Base-by-base conservation (phyloP, 305 asterid species). In the Fraxinus angustifolia region DNA sequence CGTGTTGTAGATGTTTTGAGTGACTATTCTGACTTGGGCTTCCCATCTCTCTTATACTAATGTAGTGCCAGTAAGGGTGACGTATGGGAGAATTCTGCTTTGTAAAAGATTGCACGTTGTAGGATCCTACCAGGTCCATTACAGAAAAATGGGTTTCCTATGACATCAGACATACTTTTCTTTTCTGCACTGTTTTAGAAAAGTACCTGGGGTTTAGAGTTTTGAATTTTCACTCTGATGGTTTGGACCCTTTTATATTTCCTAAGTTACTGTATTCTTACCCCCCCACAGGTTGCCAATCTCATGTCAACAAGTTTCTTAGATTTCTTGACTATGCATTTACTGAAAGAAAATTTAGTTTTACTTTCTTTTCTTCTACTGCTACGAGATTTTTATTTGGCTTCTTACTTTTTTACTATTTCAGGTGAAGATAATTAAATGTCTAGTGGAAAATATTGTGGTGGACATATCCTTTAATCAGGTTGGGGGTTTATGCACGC, bases 401-500 rank as follows among this genome's bases (percentile, higher is more conserved):
- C 81, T 35, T 82, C 78, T 62, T 78, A 76, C 21, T 42, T 4
- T 80, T 85, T 80, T 79, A 50, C 45, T 83, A 33, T 82, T 84
- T 84, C 91, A 95, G 98, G 97, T 93, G 68, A 93, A 92, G 89
- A 75, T 95, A 83, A 90, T 95, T 75, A 95, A 95, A 84, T 95
- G 98, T 85, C 92, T 93, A 67, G 98, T 95, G 83, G 97, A 92
- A 82, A 92, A 93, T 79, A 93, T 95, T 84, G 97, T 90, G 80
- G 95, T 93, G 75, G 98, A 95, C 86, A 92, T 93, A 81, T 95
- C 98, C 73, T 93, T 93, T 87, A 95, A 95, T 87, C 98, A 95
- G 89, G 90, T 95, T 82, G 98, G 98, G 82, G 98, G 98, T 36
- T 75, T 95, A 56, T 93, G 97, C 84, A 95, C 98, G 14, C 95